Base-by-base conservation (phyloP, 108 stramenopile species). In the Cyclotella choctawhatcheeana region DNA sequence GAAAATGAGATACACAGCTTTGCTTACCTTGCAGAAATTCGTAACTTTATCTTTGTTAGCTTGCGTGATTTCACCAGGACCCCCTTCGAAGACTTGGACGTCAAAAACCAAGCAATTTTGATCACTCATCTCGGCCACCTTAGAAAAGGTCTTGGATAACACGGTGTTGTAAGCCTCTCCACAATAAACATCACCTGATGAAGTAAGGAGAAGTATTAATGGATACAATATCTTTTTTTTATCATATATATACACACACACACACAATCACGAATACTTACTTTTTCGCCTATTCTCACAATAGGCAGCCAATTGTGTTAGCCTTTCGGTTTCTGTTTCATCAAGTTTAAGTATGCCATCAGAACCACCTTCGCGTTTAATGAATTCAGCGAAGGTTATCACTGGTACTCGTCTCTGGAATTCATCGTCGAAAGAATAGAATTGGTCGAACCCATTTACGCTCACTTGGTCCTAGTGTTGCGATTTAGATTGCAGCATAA, bases 401-500 rank as follows among this genome's bases (percentile, higher is more conserved):
- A 69, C 73, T 8, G 82, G 76, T 6, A 88, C 75, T n/a, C 79
- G 77, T 58, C 85, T 82, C 24, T 81, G 67, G 35, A 88, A 86
- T 56, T 81, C 81, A 0, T 81, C 70, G 43, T 43, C 78, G 25
- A 93, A 84, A 17, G 88, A 84, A 63, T 92, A 96, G 69, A 96
- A 96, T 45, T 93, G 87, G 8, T 82, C 87, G 79, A 95, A 93
- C n/a, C 89, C 82, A 7, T 88, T 72, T 12, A 82, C 64, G 12
- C 67, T 80, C 1, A 61, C 74, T 25, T 75, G 79, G 68, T 89
- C 91, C 58, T 82, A 22, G 2, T 29, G 25, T 34, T 24, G n/a
- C n/a, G 3, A 47, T 29, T 47, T 35, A 47, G 1, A 18, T 47
- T 25, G 30, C 47, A 44, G 17, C 54, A 56, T 40, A 8, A 6